Evolutionary conservation across 2,329 filamentous ascomycete species (phyloP), one percentile per base, ranked within the genome.

Genomic region (Epichloe sylvatica): DNA sequence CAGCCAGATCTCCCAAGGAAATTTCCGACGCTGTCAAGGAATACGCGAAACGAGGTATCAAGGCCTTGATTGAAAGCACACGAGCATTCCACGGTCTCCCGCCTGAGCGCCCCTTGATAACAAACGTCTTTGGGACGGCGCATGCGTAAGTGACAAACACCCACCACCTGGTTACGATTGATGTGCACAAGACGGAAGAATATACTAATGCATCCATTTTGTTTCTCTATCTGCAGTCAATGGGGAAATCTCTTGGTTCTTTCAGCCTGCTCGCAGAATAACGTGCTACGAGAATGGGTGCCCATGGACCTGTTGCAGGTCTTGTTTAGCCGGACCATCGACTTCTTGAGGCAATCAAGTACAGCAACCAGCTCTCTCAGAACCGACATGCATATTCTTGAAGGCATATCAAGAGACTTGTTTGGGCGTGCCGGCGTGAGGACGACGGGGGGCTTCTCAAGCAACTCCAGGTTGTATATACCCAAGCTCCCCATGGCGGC

Each of bases 221-320:
- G 3, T 25, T 35, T 2, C 30, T 21, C 19, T 19, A 21, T 34
- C 17, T 33, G 5, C 54, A 94, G 90, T 5, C 92, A 98, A 87
- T 98, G 94, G 72, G 91, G 92, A 51, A 97, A 97, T 63, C 79
- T 96, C 60, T 73, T 97, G 45, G 87, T 94, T n/a, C 77, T 98
- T 3, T 81, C 86, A 25, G 89, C 91, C 1, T 85, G 84, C 3
- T 90, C 81, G 65, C 77, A 75, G 53, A 85, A 91, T 44, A 75
- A 72, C 4, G 67, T 74, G 25, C 74, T 94, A 1, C 67, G 68
- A 5, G 63, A 69, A 5, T 76, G 80, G 33, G 74, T 94, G 19
- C 64, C 78, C 3, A 66, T 69, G 45, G 64, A 73, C 0, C 66
- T 70, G 3, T 68, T 94, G 7, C 69, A 75, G 42, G 61, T 65